These are phyloP conservation scores for Posidonia oceanica DNA, from an alignment of 116 monocot species.

Conservation along the genomic window DNA sequence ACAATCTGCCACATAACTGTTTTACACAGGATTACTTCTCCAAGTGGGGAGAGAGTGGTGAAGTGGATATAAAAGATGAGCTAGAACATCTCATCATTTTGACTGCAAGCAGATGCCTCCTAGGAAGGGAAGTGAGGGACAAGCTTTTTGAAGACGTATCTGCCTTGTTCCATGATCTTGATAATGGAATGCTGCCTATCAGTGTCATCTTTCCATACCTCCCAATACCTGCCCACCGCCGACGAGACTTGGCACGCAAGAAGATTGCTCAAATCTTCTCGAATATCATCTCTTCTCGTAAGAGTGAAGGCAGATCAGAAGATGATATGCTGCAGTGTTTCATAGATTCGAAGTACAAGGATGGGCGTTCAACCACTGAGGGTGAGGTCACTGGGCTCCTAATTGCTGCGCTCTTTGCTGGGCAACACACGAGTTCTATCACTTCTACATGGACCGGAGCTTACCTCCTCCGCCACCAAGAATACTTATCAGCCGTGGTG, in stretches of 20 bases:
- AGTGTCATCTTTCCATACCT: conserved; percentile 91
- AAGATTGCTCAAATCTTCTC: conserved; percentile 73
- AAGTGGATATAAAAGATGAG: conserved; percentile 83
- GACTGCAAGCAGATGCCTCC: conserved; percentile 86
- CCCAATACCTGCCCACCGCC: conserved; percentile 83
- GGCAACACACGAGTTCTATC: conserved; percentile 96
- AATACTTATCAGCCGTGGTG: conserved; percentile 33
- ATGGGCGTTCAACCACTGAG: conserved; percentile 78
- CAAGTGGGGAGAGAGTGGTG: conserved; percentile 88
- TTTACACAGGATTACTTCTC: conserved; percentile 75
- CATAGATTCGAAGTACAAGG: conserved; percentile 92
- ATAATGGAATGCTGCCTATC: conserved; percentile 91
- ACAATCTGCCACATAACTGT: too few relatives aligned
- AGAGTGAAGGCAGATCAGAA: conserved; percentile 39
- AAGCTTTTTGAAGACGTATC: conserved; percentile 95
- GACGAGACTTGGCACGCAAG: conserved; percentile 63
- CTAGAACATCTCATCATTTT: conserved; percentile 91
- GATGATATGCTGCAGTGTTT: conserved; percentile 95
- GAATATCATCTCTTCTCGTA: conserved; percentile 70
- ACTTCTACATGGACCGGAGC: conserved; percentile 97
- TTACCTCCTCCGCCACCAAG: conserved; percentile 43
- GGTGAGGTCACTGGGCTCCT: conserved; percentile 87
- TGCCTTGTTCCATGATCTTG: conserved; percentile 92
- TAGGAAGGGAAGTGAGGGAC: conserved; percentile 88
- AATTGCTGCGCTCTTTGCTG: conserved; percentile 91